A percentile compares a stretch with the other conserved stretches of the same genome.
These are phyloP conservation scores for Sechiopsis laciniata DNA, from an alignment of 306 rosid genomes.

Conservation along the genomic window DNA sequence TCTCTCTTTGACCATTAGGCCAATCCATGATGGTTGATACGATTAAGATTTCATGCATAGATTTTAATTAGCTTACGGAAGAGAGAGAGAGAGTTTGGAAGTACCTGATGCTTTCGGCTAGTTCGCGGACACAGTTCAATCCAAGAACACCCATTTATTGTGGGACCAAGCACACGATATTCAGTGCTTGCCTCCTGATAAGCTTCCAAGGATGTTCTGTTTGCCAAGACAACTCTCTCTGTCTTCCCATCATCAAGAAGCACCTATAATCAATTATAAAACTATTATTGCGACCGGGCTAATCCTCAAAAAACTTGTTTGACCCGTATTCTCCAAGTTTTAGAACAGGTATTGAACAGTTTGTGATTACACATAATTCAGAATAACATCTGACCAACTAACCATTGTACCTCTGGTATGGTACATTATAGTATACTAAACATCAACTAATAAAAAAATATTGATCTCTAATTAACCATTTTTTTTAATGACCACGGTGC, in stretches of 20 bases:
- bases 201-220: conserved; percentile 64
- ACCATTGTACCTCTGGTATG: background rate
- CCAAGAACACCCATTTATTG: conserved; percentile 95
- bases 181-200: conserved; percentile 84
- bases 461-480: background rate
- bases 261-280: conserved; percentile 43
- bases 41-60: background rate
- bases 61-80: background rate
- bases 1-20: too few species aligned
- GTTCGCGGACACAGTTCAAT: conserved; percentile 78
- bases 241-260: conserved; percentile 90
- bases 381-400: background rate
- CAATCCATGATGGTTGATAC: too few species aligned
- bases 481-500: too few species aligned
- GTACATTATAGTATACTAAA: background rate
- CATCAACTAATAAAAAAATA: background rate
- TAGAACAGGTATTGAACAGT: too few species aligned
- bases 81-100: conserved; percentile 16
- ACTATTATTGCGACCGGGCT: conserved; percentile 21
- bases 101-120: conserved; percentile 86
- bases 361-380: background rate
- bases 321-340: background rate
- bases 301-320: background rate
- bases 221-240: conserved; percentile 77
- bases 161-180: conserved; percentile 85